A percentile compares a stretch with the other conserved stretches of the same genome.
Conservation (phyloP, 2,329 filamentous ascomycete species). For the Nannizziopsis arthrosporioides region DNA sequence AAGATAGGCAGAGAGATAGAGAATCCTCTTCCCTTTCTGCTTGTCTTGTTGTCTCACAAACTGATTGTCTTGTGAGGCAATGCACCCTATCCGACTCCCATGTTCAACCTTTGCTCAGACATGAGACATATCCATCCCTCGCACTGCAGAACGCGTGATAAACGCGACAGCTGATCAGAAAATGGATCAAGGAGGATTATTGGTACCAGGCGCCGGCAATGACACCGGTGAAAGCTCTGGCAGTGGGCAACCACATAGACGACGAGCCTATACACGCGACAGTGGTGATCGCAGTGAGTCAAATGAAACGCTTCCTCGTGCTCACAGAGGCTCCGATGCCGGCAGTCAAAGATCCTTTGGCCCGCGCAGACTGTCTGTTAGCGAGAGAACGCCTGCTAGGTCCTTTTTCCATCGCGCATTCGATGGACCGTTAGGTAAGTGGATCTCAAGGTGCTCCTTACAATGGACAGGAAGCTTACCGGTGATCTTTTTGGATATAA, state of each 20-base stretch:
- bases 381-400: constrained; percentile 32
- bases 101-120: too few species aligned
- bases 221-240: not conserved
- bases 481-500: not conserved
- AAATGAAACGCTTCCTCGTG: not conserved
- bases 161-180: not conserved
- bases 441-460: not conserved
- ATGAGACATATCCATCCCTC: too few species aligned
- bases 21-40: too few species aligned
- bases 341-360: not conserved
- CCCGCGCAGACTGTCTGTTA: constrained; percentile 16
- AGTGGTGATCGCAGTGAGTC: not conserved
- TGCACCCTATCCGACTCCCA: too few species aligned
- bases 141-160: not conserved
- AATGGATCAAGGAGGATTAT: constrained; percentile 9
- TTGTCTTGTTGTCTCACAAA: too few species aligned
- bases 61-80: too few species aligned
- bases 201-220: not conserved
- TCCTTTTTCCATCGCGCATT: constrained; percentile 38
- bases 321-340: not conserved
- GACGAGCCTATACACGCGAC: constrained; percentile 3
- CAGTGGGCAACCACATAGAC: not conserved
- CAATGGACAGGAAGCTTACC: too few species aligned
- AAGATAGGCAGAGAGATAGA: too few species aligned
- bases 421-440: constrained; percentile 30